These are phyloP conservation scores for Cercophora newfieldiana DNA, from an alignment of 495 filamentous ascomycete species.

Conservation along the genomic window DNA sequence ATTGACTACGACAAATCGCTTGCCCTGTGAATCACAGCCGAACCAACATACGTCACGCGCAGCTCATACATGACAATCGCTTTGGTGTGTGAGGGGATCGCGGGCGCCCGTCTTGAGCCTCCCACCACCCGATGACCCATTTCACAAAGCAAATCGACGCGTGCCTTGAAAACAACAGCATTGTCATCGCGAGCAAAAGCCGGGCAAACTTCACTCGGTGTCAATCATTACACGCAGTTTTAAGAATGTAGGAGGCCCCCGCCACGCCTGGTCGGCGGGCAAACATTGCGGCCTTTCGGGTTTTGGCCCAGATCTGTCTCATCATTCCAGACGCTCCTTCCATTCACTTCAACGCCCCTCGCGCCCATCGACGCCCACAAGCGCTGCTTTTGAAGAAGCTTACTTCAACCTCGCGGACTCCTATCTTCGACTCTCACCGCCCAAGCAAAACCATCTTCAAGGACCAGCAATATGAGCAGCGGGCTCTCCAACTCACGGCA, in stretches of 20 bases:
- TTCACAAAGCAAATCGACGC: too few species aligned
- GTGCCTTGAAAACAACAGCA: not conserved
- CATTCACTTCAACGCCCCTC: not conserved
- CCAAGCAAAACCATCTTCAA: too few species aligned
- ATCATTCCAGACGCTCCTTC: not conserved
- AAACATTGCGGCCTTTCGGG: not conserved
- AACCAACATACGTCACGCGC: not conserved
- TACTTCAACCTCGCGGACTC: too few species aligned
- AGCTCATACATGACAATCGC: too few species aligned
- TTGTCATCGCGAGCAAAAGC: not conserved
- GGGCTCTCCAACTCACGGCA: slow-evolving; percentile 27
- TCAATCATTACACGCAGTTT: not conserved
- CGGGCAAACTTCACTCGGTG: not conserved
- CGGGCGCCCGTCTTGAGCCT: too few species aligned
- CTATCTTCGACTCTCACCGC: too few species aligned
- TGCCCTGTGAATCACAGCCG: not conserved
- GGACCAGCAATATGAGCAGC: slow-evolving; percentile 14
- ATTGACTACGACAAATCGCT: not conserved
- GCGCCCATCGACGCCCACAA: not conserved
- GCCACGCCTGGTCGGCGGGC: not conserved
- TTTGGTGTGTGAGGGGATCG: too few species aligned
- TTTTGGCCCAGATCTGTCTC: not conserved
- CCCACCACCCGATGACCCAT: too few species aligned
- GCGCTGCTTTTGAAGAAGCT: not conserved
- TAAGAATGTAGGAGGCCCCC: not conserved